Evolutionary conservation across 768 basidiomycete genomes (phyloP), one percentile per base, ranked within the genome.

Genomic region (Russula sp.): DNA sequence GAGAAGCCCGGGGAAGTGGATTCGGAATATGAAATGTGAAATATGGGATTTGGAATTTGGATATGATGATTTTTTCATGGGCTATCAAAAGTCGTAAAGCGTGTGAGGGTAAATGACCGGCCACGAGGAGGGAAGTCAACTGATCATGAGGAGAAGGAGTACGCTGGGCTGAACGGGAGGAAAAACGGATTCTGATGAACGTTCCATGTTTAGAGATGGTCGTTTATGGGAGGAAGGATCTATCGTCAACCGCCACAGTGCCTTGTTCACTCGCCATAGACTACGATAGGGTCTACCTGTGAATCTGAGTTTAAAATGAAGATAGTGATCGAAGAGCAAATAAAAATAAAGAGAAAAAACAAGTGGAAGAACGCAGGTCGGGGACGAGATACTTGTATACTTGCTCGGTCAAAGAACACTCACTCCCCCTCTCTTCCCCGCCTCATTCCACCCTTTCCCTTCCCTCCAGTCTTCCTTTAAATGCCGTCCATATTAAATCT

Each of bases 401-500:
- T 48, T 22, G 22, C 22, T 22, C 10, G 47, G 22, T 27, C 47
- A 48, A 27, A 6, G 10, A 13, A 48, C 18, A 20, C 27, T 7
- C 40, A 18, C 10, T 8, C 22, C 39, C 27, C 58, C 10, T 14
- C 48, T 48, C 32, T n/a, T 44, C 48, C 50, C 31, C 44, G 8
- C 27, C 27, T n/a, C 54, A 16, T 8, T 22, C 45, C 47, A 10
- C 22, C 47, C 47, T 6, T 22, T 8, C 47, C 47, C 22, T 27
- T 22, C 22, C 4, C 4, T 27, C 49, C 5, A 50, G 6, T 39
- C 35, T 31, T 31, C 47, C 53, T 49, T 68, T 70, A 72, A 75
- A 88, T 89, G 87, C 87, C 87, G 77, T 83, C 84, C 78, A 89
- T 88, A 75, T 84, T 87, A 78, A 88, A 89, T 75, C 85, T 88